Conservation (phyloP, 306 rosid genomes). For the Casuarina glauca region DNA sequence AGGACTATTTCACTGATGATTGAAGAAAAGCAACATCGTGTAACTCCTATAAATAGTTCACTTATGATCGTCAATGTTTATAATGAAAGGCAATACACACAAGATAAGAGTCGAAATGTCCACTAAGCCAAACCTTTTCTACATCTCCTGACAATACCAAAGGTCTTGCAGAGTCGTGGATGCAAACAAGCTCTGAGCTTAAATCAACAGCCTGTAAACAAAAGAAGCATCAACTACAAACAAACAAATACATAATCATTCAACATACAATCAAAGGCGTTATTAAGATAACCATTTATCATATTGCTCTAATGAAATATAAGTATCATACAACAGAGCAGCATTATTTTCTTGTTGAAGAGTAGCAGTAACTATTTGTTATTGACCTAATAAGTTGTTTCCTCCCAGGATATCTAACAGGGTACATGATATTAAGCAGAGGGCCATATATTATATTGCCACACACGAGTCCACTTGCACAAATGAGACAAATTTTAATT, state of each 20-base stretch:
- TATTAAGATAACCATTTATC: neutral
- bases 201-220: slow-evolving; percentile 70
- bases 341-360: neutral
- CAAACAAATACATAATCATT: slow-evolving; percentile 9
- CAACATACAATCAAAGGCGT: neutral
- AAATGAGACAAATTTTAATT: neutral
- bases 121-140: slow-evolving; percentile 53
- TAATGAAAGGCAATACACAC: slow-evolving; percentile 24
- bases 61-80: slow-evolving; percentile 5
- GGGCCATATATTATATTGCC: neutral
- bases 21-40: neutral
- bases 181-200: slow-evolving; percentile 79
- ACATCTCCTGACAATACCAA: slow-evolving; percentile 58
- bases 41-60: slow-evolving; percentile 7
- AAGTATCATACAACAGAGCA: neutral
- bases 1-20: neutral
- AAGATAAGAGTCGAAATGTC: slow-evolving; percentile 8
- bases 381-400: neutral
- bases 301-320: neutral
- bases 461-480: neutral
- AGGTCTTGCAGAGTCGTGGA: slow-evolving; percentile 99
- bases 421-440: neutral
- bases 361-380: no score
- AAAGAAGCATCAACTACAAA: slow-evolving; percentile 24
- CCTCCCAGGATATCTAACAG: neutral